Conservation (phyloP, 2,329 filamentous ascomycete genomes). For the Stachybotrys echinatus region DNA sequence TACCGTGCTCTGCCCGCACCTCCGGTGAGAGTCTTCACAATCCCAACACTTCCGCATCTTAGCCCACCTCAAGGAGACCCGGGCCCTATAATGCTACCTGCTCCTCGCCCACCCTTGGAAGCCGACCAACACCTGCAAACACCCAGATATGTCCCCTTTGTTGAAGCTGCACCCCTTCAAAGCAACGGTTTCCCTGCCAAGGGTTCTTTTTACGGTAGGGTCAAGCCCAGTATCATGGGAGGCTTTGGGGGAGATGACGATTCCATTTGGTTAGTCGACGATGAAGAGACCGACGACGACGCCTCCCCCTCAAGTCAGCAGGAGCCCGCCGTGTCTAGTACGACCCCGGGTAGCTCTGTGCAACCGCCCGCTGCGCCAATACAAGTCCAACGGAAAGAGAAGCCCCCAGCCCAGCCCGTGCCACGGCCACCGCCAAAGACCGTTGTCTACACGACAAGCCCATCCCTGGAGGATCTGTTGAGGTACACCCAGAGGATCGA, state of each 20-base stretch:
- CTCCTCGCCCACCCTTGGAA: no score
- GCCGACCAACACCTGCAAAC: conserved; percentile 6
- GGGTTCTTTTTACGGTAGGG: conserved; percentile 19
- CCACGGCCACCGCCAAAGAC: not conserved
- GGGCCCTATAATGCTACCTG: no score
- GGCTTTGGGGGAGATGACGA: conserved; percentile 24
- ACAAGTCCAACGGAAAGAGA: not conserved
- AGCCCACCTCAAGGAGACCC: no score
- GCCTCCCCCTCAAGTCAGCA: not conserved
- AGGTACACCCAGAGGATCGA: not conserved
- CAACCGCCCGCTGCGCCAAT: not conserved
- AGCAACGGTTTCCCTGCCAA: conserved; percentile 19
- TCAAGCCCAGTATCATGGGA: conserved; percentile 23
- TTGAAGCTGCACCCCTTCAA: conserved; percentile 16
- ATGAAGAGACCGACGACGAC: conserved; percentile 17
- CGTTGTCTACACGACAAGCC: not conserved
- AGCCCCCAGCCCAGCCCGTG: not conserved
- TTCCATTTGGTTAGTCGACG: conserved; percentile 22
- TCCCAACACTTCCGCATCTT: no score
- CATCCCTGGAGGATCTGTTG: not conserved
- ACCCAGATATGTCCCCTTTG: conserved; percentile 14
- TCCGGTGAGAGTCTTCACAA: not conserved
- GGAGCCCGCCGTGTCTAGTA: not conserved
- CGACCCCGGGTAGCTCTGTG: not conserved
- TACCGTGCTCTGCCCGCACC: not conserved